Percentiles rank a stretch among this genome's conserved stretches.
These are phyloP conservation scores for Guadua angustifolia DNA, from an alignment of 176 grass and related monocot genomes.

Conservation along the genomic window DNA sequence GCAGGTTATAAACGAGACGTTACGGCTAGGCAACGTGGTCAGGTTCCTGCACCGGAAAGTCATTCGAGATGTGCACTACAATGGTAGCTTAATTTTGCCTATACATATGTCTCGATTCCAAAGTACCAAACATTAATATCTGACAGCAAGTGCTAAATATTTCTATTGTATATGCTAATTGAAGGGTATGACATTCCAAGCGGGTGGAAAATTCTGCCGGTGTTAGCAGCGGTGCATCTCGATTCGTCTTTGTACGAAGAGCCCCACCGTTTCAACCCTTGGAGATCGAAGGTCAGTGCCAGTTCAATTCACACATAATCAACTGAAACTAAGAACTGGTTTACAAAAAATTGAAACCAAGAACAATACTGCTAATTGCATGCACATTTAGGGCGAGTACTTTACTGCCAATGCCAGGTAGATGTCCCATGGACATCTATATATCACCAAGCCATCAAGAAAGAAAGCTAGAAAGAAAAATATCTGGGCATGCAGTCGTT, in stretches of 20 bases:
- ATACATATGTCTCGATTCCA: neutral
- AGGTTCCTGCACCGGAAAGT: constrained; percentile 93
- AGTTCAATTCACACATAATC: neutral
- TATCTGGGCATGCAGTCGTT: neutral
- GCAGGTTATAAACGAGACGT: constrained; percentile 94
- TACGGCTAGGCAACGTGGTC: constrained; percentile 92
- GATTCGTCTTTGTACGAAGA: constrained; percentile 72
- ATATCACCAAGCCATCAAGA: neutral
- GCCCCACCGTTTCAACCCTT: constrained; percentile 73
- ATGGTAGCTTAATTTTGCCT: constrained; percentile 37
- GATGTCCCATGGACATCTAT: neutral
- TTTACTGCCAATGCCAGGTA: neutral
- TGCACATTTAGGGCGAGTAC: neutral
- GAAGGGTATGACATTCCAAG: constrained; percentile 79
- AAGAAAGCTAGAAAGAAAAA: neutral
- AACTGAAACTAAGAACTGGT: neutral
- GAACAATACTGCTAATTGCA: neutral
- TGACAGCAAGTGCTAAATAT: neutral
- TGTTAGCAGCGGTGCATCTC: constrained; percentile 74
- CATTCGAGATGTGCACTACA: constrained; percentile 84
- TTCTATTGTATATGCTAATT: constrained; percentile 14
- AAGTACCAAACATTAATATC: neutral
- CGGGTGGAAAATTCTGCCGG: constrained; percentile 87
- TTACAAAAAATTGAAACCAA: neutral
- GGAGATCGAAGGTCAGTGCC: constrained; percentile 85